Evolutionary conservation across 345 rosid genomes (phyloP), one percentile per base, ranked within the genome.

Genomic region (Ceriops decandra): DNA sequence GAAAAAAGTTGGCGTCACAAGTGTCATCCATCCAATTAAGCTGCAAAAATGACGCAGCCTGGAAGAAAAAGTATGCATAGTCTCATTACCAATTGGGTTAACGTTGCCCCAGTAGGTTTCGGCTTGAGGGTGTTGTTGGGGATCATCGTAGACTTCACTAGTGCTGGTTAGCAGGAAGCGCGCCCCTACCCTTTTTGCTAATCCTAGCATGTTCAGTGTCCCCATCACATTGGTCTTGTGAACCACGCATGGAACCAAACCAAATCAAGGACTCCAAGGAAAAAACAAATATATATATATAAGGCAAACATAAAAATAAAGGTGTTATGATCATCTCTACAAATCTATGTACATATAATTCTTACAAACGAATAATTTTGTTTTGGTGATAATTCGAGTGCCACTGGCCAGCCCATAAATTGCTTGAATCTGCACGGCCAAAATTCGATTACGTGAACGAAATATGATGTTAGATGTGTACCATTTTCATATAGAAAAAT

Each of bases 21-120:
- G 24, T 20, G 26, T 3, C 57, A 52, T 52, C 57, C 56, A 32
- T 32, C 35, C 35, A 32, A 32, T 32, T 33, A 52, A n/a, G 57
- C 57, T n/a, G 26, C 26, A 52, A 52, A 52, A 20, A 52, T 6
- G 26, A 52, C 4, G 24, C 57, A 52, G 10, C 10, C 3, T 52
- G 57, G n/a, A 22, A 52, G 33, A 6, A 53, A 54, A 3, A 36
- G 47, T 53, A 19, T 21, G 67, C 63, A 27, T 35, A n/a, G 47
- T n/a, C 28, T 2, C 20, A 67, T 74, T 66, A 88, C 96, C 95
- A 6, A 90, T 90, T 59, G 97, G 97, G 64, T 90, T 90, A 77
- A 87, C 97, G 63, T 90, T 90, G 42, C 95, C 97, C 95, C 95
- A 90, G 76, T 88, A 90, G 67, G 90, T 85, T 83, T 90, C 95